Evolutionary conservation across 179 eudicot species (phyloP), one percentile per base, ranked within the genome.

Genomic region (Beta corolliflora): DNA sequence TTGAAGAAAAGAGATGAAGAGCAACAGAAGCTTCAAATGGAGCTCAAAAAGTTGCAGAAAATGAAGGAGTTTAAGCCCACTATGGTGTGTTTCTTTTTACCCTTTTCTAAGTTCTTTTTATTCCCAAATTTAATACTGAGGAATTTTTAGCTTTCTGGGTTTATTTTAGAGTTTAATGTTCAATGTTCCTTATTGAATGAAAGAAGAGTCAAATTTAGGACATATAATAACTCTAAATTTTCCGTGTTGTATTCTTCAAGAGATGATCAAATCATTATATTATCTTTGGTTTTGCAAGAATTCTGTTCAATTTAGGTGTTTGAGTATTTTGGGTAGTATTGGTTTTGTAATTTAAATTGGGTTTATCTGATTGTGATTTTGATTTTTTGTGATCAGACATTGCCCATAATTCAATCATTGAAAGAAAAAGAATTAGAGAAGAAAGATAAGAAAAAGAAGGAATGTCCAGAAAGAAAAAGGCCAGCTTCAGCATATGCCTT

Each of bases 11-110:
- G 88, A 80, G 97, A 93, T 50, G 92, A 89, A 52, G 95, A 91
- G 76, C 91, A 93, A 53, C 91, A 88, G 79, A 90, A 88, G 82
- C 89, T 93, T 77, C 89, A 90, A 78, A 72, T 59, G 65, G 97
- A 95, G 88, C 84, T 95, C 76, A 95, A 89, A 84, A 95, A 92
- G 82, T 83, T 95, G 94, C 95, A 93, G 88, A 95, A 95, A 77
- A 66, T 90, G 83, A 95, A 95, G 87, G 98, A 95, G 80, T 95
- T 95, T 76, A 95, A 93, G 55, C 98, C 97, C 64, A 85, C 84
- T 65, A 79, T 95, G 97, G 98, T 95, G 50, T 59, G 86, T 70
- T 79, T 54, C 25, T 10, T 36, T 55, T 69, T 5, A 13, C 5
- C 5, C 19, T 13, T 3, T 31, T 67, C 53, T 53, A 36, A 36